phyloP scores from a whole-genome alignment of 345 rosid species.

The Brassica napus region Da-Ae NC_063440.1:2996501-2997000 shows the following conservation, averaged over 20 bases:
- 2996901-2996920: neutral
- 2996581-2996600: neutral
- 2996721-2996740: slow-evolving; percentile 9
- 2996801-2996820: slow-evolving; percentile 5
- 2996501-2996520: too few species aligned
- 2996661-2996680: slow-evolving; percentile 33
- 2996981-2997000: slow-evolving; percentile 80
- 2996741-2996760: slow-evolving; percentile 11
- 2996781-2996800: neutral
- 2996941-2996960: slow-evolving; percentile 69
- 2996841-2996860: neutral
- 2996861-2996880: slow-evolving; percentile 15
- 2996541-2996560: slow-evolving; percentile 32
- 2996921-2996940: slow-evolving; percentile 22
- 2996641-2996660: slow-evolving; percentile 29
- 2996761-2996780: slow-evolving; percentile 17
- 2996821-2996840: neutral
- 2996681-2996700: slow-evolving; percentile 27
- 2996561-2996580: slow-evolving; percentile 32
- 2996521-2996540: neutral
- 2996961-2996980: slow-evolving; percentile 95
- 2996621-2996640: slow-evolving; percentile 26
- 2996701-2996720: slow-evolving; percentile 14
- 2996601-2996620: slow-evolving; percentile 25
- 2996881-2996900: slow-evolving; percentile 9